phyloP scores from a whole-genome alignment of 768 basidiomycete genomes.

The Podaxis pistillaris region DNA sequence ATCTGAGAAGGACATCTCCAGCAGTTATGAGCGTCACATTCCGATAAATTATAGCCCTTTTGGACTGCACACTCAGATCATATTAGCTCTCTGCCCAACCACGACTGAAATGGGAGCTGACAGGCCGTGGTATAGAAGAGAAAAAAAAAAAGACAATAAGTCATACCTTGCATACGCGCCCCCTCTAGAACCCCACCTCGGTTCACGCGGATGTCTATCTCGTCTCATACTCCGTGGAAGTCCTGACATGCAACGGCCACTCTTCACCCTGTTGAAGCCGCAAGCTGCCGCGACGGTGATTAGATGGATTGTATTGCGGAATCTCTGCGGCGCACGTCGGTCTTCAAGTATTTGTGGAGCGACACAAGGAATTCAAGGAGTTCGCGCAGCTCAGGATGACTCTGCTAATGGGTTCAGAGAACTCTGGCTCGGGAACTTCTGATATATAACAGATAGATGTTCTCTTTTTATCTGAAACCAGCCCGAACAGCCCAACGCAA shows the following conservation, averaged over 20 bases:
- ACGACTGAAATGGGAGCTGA: neutral
- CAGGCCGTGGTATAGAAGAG: neutral
- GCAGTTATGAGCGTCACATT: neutral
- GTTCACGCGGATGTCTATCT: neutral
- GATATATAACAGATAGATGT: neutral
- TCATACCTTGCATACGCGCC: neutral
- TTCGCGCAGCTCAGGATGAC: neutral
- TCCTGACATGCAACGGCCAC: neutral
- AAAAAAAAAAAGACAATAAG: neutral
- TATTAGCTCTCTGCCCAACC: neutral
- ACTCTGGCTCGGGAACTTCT: slow-evolving; percentile 5
- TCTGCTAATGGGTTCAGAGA: neutral
- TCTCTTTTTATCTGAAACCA: neutral
- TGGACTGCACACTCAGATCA: neutral
- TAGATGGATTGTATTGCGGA: neutral
- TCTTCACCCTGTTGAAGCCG: neutral
- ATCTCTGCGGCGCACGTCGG: neutral
- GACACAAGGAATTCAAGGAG: neutral
- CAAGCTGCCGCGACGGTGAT: neutral
- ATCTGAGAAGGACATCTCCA: neutral
- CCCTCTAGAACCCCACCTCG: neutral
- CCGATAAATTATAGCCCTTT: neutral
- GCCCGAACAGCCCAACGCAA: neutral
- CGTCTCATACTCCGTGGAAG: neutral
- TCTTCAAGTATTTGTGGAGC: neutral